Conservation (phyloP, 106 monocot species). For the Dioscorea alata region DNA sequence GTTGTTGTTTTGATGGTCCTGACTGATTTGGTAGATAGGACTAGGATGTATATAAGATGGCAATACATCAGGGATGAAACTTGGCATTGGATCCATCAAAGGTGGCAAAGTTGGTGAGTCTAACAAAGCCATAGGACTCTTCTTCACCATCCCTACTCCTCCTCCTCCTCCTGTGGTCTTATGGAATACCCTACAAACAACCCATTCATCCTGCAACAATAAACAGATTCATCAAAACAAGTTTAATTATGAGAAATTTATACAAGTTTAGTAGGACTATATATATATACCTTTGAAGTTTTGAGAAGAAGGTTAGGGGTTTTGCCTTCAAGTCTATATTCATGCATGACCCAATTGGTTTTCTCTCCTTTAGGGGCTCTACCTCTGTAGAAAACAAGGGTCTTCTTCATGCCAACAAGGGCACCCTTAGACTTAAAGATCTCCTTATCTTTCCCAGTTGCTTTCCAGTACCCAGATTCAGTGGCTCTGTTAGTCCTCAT, state of each 20-base stretch:
- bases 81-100: too few species aligned
- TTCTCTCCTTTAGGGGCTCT: slow-evolving; percentile 75
- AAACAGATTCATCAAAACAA: background rate
- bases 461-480: slow-evolving; percentile 81
- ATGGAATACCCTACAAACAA: slow-evolving; percentile 62
- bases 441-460: slow-evolving; percentile 87
- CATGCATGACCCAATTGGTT: slow-evolving; percentile 91
- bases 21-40: too few species aligned
- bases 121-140: background rate
- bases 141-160: slow-evolving; percentile 12
- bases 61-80: too few species aligned
- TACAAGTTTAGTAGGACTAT: too few species aligned
- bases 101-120: too few species aligned
- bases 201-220: slow-evolving; percentile 82
- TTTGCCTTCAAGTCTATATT: slow-evolving; percentile 62
- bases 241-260: background rate
- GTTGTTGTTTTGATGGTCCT: too few species aligned
- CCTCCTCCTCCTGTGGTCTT: slow-evolving; percentile 23
- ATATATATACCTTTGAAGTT: slow-evolving; percentile 27
- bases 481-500: slow-evolving; percentile 70
- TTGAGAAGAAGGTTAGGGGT: slow-evolving; percentile 22
- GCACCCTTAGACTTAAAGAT: slow-evolving; percentile 31
- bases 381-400: slow-evolving; percentile 76
- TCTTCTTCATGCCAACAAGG: slow-evolving; percentile 88
- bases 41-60: too few species aligned